phyloP scores from a whole-genome alignment of 192 early-diverging fungal species.

The Backusella tarrabulga region DNA sequence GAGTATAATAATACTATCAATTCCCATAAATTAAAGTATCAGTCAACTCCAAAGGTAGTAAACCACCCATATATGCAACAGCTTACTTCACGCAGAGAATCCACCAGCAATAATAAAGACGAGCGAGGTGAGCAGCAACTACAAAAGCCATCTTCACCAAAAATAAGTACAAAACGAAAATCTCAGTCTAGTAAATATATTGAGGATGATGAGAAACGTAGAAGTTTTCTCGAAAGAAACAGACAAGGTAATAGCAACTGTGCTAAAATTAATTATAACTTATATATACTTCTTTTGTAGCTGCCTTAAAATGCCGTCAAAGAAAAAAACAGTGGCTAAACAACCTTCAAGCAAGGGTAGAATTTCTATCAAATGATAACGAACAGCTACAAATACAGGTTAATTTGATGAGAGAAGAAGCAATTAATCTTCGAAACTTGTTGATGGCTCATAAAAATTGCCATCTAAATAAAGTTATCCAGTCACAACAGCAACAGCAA shows the following conservation, averaged over 20 bases:
- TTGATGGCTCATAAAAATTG: conserved; percentile 78
- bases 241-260: conserved; percentile 59
- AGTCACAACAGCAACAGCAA: not conserved
- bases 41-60: not conserved
- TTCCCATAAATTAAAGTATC: not conserved
- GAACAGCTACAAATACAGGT: conserved; percentile 59
- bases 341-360: conserved; percentile 68
- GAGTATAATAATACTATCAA: not conserved
- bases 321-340: conserved; percentile 92
- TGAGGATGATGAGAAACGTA: conserved; percentile 65
- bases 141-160: not conserved
- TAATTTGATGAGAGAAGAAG: conserved; percentile 63
- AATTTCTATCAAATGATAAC: conserved; percentile 63
- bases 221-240: conserved; percentile 85
- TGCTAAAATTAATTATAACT: not conserved
- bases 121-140: not conserved
- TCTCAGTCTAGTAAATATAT: not conserved
- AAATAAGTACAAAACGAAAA: not conserved
- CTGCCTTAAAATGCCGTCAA: conserved; percentile 88
- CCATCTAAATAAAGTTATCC: conserved; percentile 13
- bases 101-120: not conserved
- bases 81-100: not conserved
- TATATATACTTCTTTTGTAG: conserved; percentile 30
- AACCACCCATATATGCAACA: not conserved
- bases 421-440: conserved; percentile 74